Conservation (phyloP, 2,329 filamentous ascomycete species). For the Penicillium sp. region DNA sequence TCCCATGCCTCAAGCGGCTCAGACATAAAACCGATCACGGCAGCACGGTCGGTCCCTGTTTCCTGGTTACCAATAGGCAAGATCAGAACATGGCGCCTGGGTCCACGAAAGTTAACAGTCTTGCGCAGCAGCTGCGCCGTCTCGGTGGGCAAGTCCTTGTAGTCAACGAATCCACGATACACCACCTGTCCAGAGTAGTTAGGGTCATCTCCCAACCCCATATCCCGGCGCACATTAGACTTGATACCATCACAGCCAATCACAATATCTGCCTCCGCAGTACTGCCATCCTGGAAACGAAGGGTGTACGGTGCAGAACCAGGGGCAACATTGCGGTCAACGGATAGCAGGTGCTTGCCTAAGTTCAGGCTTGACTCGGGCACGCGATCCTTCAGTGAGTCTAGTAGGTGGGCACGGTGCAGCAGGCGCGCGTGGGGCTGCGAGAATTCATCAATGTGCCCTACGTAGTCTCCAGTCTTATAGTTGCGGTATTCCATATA, state of each 20-base stretch:
- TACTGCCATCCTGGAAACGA: slow-evolving; percentile 45
- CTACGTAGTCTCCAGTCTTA: slow-evolving; percentile 27
- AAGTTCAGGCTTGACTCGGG: slow-evolving; percentile 27
- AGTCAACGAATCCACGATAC: slow-evolving; percentile 38
- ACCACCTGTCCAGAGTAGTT: slow-evolving; percentile 39
- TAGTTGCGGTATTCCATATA: slow-evolving; percentile 35
- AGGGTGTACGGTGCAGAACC: slow-evolving; percentile 33
- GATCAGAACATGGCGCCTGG: slow-evolving; percentile 34
- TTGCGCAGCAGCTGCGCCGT: slow-evolving; percentile 32
- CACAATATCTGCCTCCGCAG: slow-evolving; percentile 43
- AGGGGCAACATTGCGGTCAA: slow-evolving; percentile 18
- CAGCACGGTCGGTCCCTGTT: slow-evolving; percentile 31
- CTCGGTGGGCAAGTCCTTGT: slow-evolving; percentile 31
- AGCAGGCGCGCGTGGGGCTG: slow-evolving; percentile 26
- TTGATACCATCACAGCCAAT: slow-evolving; percentile 52
- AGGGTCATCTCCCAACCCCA: slow-evolving; percentile 29
- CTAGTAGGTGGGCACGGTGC: slow-evolving; percentile 36
- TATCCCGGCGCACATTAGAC: slow-evolving; percentile 43
- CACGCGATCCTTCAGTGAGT: slow-evolving; percentile 35
- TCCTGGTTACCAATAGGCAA: slow-evolving; percentile 40
- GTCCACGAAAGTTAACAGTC: slow-evolving; percentile 37
- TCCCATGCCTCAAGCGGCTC: slow-evolving; percentile 37
- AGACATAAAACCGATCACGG: slow-evolving; percentile 39
- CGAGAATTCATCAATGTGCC: slow-evolving; percentile 31
- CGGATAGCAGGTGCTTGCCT: slow-evolving; percentile 25